These are phyloP conservation scores for Pythium phragmitis DNA, from an alignment of 352 stramenopile species.

Conservation along the genomic window DNA sequence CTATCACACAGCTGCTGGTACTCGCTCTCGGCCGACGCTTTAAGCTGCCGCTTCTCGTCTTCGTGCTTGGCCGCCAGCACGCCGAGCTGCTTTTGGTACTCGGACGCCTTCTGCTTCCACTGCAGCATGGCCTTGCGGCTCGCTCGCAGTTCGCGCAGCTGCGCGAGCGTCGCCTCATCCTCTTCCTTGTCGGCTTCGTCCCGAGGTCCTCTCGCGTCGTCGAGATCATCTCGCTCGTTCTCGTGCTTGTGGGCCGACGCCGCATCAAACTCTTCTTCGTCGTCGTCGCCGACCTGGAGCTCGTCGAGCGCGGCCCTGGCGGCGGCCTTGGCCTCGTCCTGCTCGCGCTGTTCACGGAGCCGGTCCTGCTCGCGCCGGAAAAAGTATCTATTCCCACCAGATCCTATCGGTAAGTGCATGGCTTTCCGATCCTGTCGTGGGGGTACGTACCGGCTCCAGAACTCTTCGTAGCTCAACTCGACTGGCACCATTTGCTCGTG, in stretches of 20 bases:
- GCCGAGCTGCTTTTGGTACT: constrained; percentile 60
- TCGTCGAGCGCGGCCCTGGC: constrained; percentile 27
- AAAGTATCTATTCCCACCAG: constrained; percentile 42
- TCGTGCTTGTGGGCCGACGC: constrained; percentile 17
- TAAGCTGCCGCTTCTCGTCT: constrained; percentile 45
- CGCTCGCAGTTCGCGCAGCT: constrained; percentile 38
- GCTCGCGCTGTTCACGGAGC: constrained; percentile 38
- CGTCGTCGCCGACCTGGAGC: constrained; percentile 40
- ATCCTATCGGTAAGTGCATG: neutral
- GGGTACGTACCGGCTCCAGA: constrained; percentile 62
- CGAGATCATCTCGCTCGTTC: constrained; percentile 17
- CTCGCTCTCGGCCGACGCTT: constrained; percentile 52
- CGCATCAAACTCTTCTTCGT: constrained; percentile 34
- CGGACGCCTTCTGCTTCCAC: constrained; percentile 70
- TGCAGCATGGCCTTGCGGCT: constrained; percentile 45
- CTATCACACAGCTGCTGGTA: constrained; percentile 65
- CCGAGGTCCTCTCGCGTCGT: constrained; percentile 20
- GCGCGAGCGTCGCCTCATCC: constrained; percentile 38
- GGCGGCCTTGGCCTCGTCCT: constrained; percentile 27
- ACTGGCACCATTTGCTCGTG: constrained; percentile 74
- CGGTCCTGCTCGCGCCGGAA: constrained; percentile 57
- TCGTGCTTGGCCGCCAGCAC: constrained; percentile 39
- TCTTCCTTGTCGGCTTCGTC: constrained; percentile 34
- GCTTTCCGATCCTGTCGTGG: neutral
- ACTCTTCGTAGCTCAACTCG: constrained; percentile 79